Percentiles rank a stretch among this genome's conserved stretches.
phyloP scores from a whole-genome alignment of 208 protist genomes.

The Leishmania mexicana region DNA sequence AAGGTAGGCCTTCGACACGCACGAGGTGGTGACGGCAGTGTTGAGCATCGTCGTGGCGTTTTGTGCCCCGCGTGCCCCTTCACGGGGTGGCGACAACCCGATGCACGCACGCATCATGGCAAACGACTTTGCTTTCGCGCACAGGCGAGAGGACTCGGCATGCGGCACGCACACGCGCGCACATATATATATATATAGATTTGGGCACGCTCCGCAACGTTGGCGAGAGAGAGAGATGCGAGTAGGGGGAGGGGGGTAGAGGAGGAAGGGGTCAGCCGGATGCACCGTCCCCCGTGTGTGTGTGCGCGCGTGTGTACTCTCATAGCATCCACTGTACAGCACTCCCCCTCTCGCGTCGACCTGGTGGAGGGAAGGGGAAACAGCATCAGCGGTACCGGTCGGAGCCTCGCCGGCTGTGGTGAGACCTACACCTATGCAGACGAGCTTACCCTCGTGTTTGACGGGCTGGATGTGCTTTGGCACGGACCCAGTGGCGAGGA shows the following conservation, averaged over 20 bases:
- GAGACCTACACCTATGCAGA: neutral
- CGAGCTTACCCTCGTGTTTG: slow-evolving; percentile 22
- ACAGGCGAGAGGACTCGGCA: neutral
- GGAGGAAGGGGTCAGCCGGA: neutral
- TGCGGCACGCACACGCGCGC: neutral
- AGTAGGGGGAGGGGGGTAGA: neutral
- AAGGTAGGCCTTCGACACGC: too few species aligned
- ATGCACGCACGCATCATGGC: neutral
- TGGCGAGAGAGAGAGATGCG: neutral
- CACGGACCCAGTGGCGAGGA: slow-evolving; percentile 45
- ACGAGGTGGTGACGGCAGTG: too few species aligned
- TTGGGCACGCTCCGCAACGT: neutral
- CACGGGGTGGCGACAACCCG: neutral
- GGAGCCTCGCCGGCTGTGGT: neutral
- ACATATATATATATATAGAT: neutral
- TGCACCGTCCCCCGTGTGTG: neutral
- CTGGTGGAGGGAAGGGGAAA: neutral
- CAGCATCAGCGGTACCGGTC: neutral
- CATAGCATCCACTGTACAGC: neutral
- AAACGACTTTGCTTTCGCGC: neutral
- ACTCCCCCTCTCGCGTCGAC: neutral
- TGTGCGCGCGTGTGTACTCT: neutral
- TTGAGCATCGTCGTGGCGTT: too few species aligned
- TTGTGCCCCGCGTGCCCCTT: too few species aligned
- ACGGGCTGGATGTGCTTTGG: slow-evolving; percentile 63